Conservation (phyloP, 345 rosid species). For the Ceriops tagal region DNA sequence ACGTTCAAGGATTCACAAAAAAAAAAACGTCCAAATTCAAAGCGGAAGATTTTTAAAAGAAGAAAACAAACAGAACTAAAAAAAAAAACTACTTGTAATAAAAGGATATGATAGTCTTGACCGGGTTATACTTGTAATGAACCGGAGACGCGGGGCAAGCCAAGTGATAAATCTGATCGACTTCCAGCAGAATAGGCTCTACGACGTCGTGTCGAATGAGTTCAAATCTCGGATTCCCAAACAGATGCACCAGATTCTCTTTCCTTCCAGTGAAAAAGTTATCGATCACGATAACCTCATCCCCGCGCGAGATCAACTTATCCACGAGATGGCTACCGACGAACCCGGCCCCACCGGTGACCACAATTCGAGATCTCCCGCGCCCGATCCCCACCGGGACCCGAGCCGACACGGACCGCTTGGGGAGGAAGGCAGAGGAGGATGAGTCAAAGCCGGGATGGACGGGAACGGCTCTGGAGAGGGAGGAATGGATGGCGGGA, state of each 20-base stretch:
- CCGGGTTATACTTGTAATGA: constrained; percentile 92
- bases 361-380: constrained; percentile 72
- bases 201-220: constrained; percentile 95
- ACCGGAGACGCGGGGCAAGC: constrained; percentile 99
- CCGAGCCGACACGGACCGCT: constrained; percentile 38
- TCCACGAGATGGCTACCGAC: constrained; percentile 98
- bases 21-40: background rate
- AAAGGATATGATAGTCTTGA: constrained; percentile 74
- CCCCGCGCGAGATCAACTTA: constrained; percentile 80
- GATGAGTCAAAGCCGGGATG: background rate
- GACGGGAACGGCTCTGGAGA: constrained; percentile 28
- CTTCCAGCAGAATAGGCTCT: constrained; percentile 91
- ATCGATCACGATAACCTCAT: constrained; percentile 92
- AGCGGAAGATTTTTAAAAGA: background rate
- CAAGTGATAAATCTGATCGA: constrained; percentile 97
- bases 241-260: constrained; percentile 78
- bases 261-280: constrained; percentile 96
- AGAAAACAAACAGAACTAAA: background rate
- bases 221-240: constrained; percentile 85
- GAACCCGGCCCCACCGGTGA: constrained; percentile 96
- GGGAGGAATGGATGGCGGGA: constrained; percentile 23
- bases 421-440: background rate
- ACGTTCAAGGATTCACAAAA: background rate
- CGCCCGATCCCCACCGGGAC: constrained; percentile 69
- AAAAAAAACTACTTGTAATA: background rate